Conservation (phyloP, 2,329 filamentous ascomycete genomes). For the Fusarium verrucosum region DNA sequence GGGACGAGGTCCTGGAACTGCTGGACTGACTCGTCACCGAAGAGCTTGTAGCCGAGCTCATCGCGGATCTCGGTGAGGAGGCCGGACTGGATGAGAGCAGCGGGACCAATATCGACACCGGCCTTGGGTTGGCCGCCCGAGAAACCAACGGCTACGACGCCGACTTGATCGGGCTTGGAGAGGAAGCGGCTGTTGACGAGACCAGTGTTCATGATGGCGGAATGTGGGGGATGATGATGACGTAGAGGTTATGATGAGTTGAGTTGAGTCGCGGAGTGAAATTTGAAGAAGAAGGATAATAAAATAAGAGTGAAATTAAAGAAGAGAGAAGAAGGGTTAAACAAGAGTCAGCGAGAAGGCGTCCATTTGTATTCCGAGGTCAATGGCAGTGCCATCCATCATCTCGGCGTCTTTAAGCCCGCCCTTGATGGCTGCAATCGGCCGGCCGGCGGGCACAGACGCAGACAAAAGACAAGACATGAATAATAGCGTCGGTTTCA, state of each 20-base stretch:
- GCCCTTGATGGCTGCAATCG: conserved; percentile 41
- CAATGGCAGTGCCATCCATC: conserved; percentile 24
- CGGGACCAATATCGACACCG: conserved; percentile 90
- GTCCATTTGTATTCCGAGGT: conserved; percentile 38
- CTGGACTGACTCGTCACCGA: conserved; percentile 85
- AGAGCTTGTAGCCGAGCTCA: conserved; percentile 88
- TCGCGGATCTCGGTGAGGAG: conserved; percentile 83
- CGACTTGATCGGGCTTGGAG: conserved; percentile 79
- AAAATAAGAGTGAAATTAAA: neutral
- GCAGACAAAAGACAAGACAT: conserved; percentile 13
- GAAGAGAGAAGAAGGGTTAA: neutral
- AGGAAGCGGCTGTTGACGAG: conserved; percentile 78
- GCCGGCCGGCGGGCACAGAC: conserved; percentile 39
- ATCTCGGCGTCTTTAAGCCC: conserved; percentile 22
- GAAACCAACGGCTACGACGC: conserved; percentile 94
- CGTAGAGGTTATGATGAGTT: conserved; percentile 37
- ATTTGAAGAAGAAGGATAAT: neutral
- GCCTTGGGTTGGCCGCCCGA: conserved; percentile 91
- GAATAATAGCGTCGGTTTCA: conserved; percentile 39
- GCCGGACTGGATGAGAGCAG: conserved; percentile 87
- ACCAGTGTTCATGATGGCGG: conserved; percentile 59
- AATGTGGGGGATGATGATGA: conserved; percentile 38
- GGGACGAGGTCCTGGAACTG: conserved; percentile 81
- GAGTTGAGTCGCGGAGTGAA: conserved; percentile 4
- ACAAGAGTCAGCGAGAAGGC: conserved; percentile 9